These are phyloP conservation scores for Nemania sp. DNA, from an alignment of 2,329 filamentous ascomycete species.

Conservation along the genomic window DNA sequence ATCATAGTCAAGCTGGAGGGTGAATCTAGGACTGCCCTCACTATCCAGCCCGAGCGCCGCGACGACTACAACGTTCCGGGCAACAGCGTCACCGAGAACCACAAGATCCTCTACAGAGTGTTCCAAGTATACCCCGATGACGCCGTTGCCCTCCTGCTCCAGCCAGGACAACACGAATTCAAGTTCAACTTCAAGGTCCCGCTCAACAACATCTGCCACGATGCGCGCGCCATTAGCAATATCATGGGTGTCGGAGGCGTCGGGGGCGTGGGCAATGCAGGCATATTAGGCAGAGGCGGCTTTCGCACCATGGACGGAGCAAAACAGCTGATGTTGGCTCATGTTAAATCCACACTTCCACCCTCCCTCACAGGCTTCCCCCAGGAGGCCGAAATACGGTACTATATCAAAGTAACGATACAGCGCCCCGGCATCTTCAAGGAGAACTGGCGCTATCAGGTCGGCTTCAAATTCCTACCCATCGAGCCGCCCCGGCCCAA, in stretches of 20 bases:
- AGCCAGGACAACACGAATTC: conserved; percentile 79
- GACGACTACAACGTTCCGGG: conserved; percentile 54
- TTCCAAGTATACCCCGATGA: conserved; percentile 78
- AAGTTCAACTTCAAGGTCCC: conserved; percentile 82
- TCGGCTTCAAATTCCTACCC: conserved; percentile 86
- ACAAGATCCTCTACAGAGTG: conserved; percentile 81
- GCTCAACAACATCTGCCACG: conserved; percentile 79
- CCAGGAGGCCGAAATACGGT: conserved; percentile 88
- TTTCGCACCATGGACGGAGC: conserved; percentile 73
- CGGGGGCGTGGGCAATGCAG: conserved; percentile 52
- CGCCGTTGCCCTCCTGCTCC: conserved; percentile 57
- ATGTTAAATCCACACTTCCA: conserved; percentile 88
- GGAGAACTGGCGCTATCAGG: conserved; percentile 81
- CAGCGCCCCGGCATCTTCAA: conserved; percentile 89
- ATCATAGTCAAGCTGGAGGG: conserved; percentile 88
- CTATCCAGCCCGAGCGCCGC: conserved; percentile 62
- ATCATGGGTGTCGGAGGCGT: conserved; percentile 66
- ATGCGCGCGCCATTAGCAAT: conserved; percentile 65
- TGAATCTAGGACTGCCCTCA: conserved; percentile 76
- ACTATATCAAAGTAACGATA: conserved; percentile 96
- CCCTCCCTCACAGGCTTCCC: conserved; percentile 90
- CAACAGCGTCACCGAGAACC: conserved; percentile 66
- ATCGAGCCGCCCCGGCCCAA: conserved; percentile 86
- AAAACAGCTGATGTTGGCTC: conserved; percentile 71
- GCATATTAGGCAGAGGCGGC: conserved; percentile 62